Evolutionary conservation across 2,329 filamentous ascomycete species (phyloP), one percentile per base, ranked within the genome.

Genomic region (Exophiala aquamarina): DNA sequence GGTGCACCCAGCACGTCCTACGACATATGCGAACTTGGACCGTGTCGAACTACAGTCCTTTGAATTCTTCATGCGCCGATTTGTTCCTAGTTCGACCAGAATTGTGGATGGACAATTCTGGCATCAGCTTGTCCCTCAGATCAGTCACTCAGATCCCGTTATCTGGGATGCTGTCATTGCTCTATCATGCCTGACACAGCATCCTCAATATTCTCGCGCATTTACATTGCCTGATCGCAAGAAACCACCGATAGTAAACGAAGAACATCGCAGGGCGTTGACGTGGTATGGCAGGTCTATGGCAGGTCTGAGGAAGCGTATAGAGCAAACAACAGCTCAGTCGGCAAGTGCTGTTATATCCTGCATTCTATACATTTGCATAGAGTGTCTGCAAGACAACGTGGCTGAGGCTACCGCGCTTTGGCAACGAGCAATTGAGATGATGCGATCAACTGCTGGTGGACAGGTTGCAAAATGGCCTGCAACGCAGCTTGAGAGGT

Each of bases 281-380:
- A 19, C 14, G 11, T 49, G 46, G 41, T 52, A 52, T 9, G 37
- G n/a, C 19, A 32, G 39, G 26, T 52, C 50, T 3, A 44, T 50
- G 8, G 9, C 15, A 26, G 46, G 39, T 14, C 15, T 52, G 20
- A 40, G 43, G 26, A 17, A 20, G 17, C 41, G 26, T 3, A 28
- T 52, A 18, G 32, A 44, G 14, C 29, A 38, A 14, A 23, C 33
- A 5, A 42, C 4, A 18, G 19, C 26, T 11, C 44, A 36, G 32
- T 44, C 37, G 8, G 36, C 23, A 3, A 35, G 34, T 23, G 23
- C 21, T 19, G 26, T 42, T 11, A 48, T 52, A 10, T 44, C 50
- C n/a, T 43, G 34, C 28, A 45, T 52, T n/a, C 26, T 52, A 6
- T 52, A 52, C 41, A 52, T 43, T 15, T 39, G 50, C 15, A 46